Evolutionary conservation across 345 rosid genomes (phyloP).

Genomic region (Linum usitatissimum): DNA sequence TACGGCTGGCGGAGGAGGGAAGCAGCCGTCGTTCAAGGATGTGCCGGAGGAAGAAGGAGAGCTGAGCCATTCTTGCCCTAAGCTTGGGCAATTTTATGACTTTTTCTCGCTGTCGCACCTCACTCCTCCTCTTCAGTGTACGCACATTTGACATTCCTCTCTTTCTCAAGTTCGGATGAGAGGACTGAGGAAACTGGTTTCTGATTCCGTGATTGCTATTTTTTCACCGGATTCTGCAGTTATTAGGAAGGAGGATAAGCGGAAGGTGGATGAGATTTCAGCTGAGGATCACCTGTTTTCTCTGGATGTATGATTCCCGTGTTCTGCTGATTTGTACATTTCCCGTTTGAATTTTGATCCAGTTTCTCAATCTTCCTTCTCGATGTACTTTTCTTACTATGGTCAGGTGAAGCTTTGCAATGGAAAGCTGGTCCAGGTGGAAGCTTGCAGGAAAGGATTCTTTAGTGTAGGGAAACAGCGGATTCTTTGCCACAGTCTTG

Average conservation of each 20-base stretch:
- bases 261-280: conserved; percentile 45
- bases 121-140: conserved; percentile 86
- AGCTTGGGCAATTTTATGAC: conserved; percentile 80
- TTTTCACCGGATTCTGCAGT: conserved; percentile 29
- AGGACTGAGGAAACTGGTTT: neutral
- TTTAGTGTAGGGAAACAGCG: conserved; percentile 64
- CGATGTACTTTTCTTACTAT: conserved; percentile 5
- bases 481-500: conserved; percentile 70
- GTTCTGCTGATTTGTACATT: neutral
- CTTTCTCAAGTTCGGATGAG: conserved; percentile 8
- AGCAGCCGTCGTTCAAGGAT: conserved; percentile 32
- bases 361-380: neutral
- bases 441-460: conserved; percentile 78
- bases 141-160: conserved; percentile 6
- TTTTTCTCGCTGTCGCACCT: conserved; percentile 93
- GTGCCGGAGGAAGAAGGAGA: conserved; percentile 58
- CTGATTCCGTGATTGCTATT: neutral
- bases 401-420: conserved; percentile 86
- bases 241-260: conserved; percentile 43
- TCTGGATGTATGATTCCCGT: conserved; percentile 45
- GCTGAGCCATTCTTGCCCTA: conserved; percentile 59
- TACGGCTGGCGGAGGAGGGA: conserved; percentile 7
- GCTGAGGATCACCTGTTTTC: conserved; percentile 77
- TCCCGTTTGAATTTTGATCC: neutral
- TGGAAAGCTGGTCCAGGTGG: conserved; percentile 79